Percentiles rank a stretch among this genome's conserved stretches.
These are phyloP conservation scores for Venturia aucupariae DNA, from an alignment of 2,329 filamentous ascomycete species.

Conservation along the genomic window DNA sequence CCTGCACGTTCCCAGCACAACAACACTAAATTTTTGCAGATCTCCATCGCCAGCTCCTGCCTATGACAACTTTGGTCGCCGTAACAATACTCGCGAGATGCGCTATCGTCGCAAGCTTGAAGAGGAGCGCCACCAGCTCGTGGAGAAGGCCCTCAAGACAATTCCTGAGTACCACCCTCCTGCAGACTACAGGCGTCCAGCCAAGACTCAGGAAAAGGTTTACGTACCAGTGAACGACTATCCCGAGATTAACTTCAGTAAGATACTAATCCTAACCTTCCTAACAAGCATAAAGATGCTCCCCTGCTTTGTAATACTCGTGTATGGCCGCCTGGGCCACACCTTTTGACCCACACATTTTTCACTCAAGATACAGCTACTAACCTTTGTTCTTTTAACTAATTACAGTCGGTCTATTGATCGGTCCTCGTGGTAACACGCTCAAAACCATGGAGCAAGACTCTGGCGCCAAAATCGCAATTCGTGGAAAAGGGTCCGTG, in stretches of 20 bases:
- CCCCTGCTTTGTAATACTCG: not conserved
- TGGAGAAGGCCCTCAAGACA: conserved; percentile 98
- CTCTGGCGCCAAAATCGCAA: conserved; percentile 96
- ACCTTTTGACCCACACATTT: conserved; percentile 18
- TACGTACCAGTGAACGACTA: conserved; percentile 99
- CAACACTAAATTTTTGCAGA: conserved; percentile 39
- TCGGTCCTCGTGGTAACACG: conserved; percentile 99
- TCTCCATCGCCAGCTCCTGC: conserved; percentile 93
- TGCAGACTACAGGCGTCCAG: conserved; percentile 94
- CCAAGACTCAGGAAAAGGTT: conserved; percentile 99
- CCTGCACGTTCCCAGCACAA: conserved; percentile 12
- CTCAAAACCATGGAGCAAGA: conserved; percentile 99
- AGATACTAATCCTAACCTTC: conserved; percentile 89
- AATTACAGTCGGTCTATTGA: conserved; percentile 98
- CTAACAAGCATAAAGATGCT: conserved; percentile 24
- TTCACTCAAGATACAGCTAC: conserved; percentile 37
- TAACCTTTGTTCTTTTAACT: conserved; percentile 79
- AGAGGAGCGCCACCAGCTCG: conserved; percentile 96
- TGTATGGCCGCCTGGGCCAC: conserved; percentile 21
- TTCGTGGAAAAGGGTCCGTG: conserved; percentile 97
- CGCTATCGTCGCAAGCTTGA: conserved; percentile 96
- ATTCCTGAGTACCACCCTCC: conserved; percentile 99
- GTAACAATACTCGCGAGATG: conserved; percentile 98
- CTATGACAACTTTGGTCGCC: conserved; percentile 98
- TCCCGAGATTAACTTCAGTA: conserved; percentile 99